Conservation (phyloP, 805 yeast species). For the Maudiozyma serrabonitensis region DNA sequence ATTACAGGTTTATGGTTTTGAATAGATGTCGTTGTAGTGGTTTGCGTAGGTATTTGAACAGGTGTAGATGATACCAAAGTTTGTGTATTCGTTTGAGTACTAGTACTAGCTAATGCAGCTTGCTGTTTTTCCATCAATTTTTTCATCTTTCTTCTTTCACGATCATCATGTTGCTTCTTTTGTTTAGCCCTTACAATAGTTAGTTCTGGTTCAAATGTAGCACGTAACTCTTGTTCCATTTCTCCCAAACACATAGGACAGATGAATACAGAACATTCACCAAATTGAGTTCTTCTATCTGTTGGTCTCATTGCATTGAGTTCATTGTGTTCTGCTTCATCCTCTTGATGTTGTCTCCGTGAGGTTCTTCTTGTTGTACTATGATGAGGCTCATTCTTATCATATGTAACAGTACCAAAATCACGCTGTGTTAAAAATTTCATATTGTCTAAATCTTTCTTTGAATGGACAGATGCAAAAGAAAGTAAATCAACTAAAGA, state of each 20-base stretch:
- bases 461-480: slow-evolving; percentile 4
- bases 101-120: too few species aligned
- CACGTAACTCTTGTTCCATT: slow-evolving; percentile 17
- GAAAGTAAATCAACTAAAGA: slow-evolving; percentile 11
- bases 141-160: slow-evolving; percentile 19
- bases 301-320: slow-evolving; percentile 13
- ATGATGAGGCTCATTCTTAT: slow-evolving; percentile 8
- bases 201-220: slow-evolving; percentile 19
- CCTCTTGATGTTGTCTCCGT: slow-evolving; percentile 9
- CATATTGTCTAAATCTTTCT: slow-evolving; percentile 1
- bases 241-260: slow-evolving; percentile 20
- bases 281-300: slow-evolving; percentile 15
- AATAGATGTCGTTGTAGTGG: too few species aligned
- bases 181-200: slow-evolving; percentile 15
- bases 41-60: too few species aligned
- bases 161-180: slow-evolving; percentile 20
- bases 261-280: slow-evolving; percentile 17
- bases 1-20: too few species aligned
- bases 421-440: slow-evolving; percentile 9
- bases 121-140: slow-evolving; percentile 14
- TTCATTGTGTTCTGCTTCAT: slow-evolving; percentile 1
- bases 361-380: slow-evolving; percentile 9
- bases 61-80: too few species aligned
- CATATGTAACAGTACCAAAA: slow-evolving; percentile 16
- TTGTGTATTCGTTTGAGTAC: too few species aligned